Evolutionary conservation across 2,329 filamentous ascomycete genomes (phyloP).

Genomic region (Sporothrix curviconia): DNA sequence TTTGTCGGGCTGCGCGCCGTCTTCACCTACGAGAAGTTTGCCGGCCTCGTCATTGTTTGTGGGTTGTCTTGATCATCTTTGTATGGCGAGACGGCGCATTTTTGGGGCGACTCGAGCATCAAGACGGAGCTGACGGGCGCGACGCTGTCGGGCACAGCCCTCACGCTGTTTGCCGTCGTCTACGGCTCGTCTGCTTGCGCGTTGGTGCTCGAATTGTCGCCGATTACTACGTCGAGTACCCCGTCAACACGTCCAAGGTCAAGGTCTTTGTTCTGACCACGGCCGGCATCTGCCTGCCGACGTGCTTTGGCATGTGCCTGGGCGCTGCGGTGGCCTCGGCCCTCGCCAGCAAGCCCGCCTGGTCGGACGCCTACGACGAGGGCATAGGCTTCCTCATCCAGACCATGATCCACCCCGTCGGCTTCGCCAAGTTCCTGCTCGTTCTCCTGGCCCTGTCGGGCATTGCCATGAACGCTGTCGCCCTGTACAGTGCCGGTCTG

Average conservation of each 20-base stretch:
- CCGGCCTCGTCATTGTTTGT: slow-evolving; percentile 42
- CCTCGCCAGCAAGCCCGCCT: slow-evolving; percentile 45
- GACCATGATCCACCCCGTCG: slow-evolving; percentile 51
- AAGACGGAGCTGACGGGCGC: slow-evolving; percentile 30
- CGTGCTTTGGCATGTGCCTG: slow-evolving; percentile 51
- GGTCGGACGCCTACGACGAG: slow-evolving; percentile 46
- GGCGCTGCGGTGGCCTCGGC: slow-evolving; percentile 58
- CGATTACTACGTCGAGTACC: slow-evolving; percentile 43
- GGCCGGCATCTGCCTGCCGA: slow-evolving; percentile 41
- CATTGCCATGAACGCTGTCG: slow-evolving; percentile 41
- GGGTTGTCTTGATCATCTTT: slow-evolving; percentile 45
- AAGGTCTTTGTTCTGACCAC: slow-evolving; percentile 44
- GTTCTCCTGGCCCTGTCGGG: slow-evolving; percentile 50
- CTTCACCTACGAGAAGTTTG: slow-evolving; percentile 44
- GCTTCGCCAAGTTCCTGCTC: slow-evolving; percentile 57
- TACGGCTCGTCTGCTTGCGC: slow-evolving; percentile 44
- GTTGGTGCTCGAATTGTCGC: slow-evolving; percentile 42
- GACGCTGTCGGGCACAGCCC: slow-evolving; percentile 32
- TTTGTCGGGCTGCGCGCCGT: slow-evolving; percentile 46
- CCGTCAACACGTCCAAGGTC: slow-evolving; percentile 36
- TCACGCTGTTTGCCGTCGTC: slow-evolving; percentile 39
- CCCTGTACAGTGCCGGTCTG: slow-evolving; percentile 35
- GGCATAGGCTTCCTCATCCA: slow-evolving; percentile 54
- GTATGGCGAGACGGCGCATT: slow-evolving; percentile 38
- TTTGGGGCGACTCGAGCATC: slow-evolving; percentile 34